Evolutionary conservation across 1,139 yeast genomes (phyloP).

Genomic region (Geotrichum bryndzae): DNA sequence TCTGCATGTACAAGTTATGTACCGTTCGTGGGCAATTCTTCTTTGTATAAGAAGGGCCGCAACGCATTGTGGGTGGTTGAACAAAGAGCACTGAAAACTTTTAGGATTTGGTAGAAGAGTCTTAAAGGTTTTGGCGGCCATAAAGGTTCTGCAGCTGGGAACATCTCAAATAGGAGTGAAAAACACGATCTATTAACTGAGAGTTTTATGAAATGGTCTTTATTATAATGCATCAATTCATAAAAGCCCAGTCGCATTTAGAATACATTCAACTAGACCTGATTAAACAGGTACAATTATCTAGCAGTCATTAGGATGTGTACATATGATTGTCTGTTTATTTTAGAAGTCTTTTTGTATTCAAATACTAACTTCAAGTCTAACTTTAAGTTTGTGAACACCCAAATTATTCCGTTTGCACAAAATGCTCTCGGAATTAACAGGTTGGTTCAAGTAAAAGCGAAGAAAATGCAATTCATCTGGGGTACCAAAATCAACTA

Average conservation of each 20-base stretch:
- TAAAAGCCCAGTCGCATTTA: background rate
- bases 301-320: no score
- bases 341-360: no score
- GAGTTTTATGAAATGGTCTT: background rate
- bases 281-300: no score
- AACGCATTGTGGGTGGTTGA: background rate
- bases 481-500: no score
- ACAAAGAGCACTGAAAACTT: background rate
- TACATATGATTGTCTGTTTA: no score
- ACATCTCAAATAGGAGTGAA: background rate
- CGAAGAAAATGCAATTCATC: no score
- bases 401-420: no score
- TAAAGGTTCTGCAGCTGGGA: background rate
- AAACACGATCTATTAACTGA: background rate
- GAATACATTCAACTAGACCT: background rate
- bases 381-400: no score
- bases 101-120: background rate
- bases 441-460: no score
- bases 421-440: no score
- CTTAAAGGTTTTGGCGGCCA: background rate
- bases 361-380: no score
- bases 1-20: background rate
- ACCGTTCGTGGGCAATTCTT: background rate
- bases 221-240: background rate
- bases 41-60: background rate